Percentiles rank a stretch among this genome's conserved stretches.
Evolutionary conservation across 306 rosid species (phyloP).

Genomic region (Malus sylvestris): DNA sequence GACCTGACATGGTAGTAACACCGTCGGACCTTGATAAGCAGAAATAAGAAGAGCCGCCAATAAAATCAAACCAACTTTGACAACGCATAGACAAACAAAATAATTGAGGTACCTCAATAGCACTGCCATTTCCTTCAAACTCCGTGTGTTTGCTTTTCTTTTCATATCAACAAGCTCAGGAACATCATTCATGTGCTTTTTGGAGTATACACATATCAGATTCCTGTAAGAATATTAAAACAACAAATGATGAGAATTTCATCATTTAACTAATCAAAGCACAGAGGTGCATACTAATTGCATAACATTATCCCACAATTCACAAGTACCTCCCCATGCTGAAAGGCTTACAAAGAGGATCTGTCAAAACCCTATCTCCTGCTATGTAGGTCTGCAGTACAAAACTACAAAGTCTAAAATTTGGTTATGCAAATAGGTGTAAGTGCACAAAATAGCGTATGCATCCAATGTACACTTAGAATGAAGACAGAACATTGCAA

Average conservation of each 20-base stretch:
- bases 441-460: constrained; percentile 6
- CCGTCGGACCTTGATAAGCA: neutral
- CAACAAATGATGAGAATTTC: neutral
- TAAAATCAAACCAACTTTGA: constrained; percentile 10
- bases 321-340: constrained; percentile 86
- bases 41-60: neutral
- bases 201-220: constrained; percentile 95
- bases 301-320: constrained; percentile 17
- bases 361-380: constrained; percentile 91
- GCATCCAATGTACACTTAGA: neutral
- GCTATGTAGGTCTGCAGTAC: constrained; percentile 72
- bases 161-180: constrained; percentile 81
- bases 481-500: neutral
- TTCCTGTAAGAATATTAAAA: constrained; percentile 45
- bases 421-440: constrained; percentile 29
- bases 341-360: constrained; percentile 95
- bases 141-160: constrained; percentile 78
- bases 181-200: constrained; percentile 87
- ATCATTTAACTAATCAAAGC: neutral
- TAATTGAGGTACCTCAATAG: constrained; percentile 62
- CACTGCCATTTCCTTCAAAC: constrained; percentile 91
- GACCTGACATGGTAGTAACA: neutral
- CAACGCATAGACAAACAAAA: constrained; percentile 7
- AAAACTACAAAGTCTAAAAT: constrained; percentile 26
- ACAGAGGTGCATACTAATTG: constrained; percentile 2